Conservation (phyloP, 73 alveolate species). For the Paramecium pentaurelia region DNA sequence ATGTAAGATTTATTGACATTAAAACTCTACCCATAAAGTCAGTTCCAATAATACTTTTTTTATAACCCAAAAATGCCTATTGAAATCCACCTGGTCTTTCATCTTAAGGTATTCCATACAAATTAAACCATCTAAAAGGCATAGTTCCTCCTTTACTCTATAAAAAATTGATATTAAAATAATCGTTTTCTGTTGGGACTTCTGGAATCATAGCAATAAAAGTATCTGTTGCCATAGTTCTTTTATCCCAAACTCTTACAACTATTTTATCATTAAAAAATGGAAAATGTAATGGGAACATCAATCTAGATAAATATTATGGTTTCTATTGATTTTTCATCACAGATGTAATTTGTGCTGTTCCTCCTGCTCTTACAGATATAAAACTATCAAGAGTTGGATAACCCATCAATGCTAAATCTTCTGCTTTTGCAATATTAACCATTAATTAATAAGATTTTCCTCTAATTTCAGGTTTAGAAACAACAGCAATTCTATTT, state of each 20-base stretch:
- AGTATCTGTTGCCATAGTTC: constrained; percentile 68
- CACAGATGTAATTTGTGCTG: constrained; percentile 69
- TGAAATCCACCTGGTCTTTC: constrained; percentile 63
- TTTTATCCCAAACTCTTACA: constrained; percentile 85
- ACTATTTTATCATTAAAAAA: constrained; percentile 86
- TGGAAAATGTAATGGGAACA: constrained; percentile 85
- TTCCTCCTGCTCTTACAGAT: constrained; percentile 80
- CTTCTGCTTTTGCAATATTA: constrained; percentile 83
- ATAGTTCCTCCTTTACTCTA: constrained; percentile 84
- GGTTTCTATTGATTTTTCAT: constrained; percentile 77
- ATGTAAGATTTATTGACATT: constrained; percentile 72
- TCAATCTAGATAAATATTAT: constrained; percentile 66
- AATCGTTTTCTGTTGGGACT: constrained; percentile 79
- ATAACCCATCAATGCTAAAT: constrained; percentile 69
- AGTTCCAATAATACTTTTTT: constrained; percentile 76
- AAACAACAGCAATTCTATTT: constrained; percentile 52
- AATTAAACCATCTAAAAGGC: constrained; percentile 84
- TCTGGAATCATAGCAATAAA: constrained; percentile 91
- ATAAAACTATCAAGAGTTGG: constrained; percentile 68
- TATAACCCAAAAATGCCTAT: background rate
- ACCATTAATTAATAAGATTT: constrained; percentile 81
- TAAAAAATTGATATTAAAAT: constrained; percentile 78
- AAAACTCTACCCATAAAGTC: constrained; percentile 85
- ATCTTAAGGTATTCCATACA: constrained; percentile 81
- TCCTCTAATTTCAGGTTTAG: constrained; percentile 63